These are phyloP conservation scores for Trichoderma arundinaceum DNA, from an alignment of 2,329 filamentous ascomycete species.

Conservation along the genomic window DNA sequence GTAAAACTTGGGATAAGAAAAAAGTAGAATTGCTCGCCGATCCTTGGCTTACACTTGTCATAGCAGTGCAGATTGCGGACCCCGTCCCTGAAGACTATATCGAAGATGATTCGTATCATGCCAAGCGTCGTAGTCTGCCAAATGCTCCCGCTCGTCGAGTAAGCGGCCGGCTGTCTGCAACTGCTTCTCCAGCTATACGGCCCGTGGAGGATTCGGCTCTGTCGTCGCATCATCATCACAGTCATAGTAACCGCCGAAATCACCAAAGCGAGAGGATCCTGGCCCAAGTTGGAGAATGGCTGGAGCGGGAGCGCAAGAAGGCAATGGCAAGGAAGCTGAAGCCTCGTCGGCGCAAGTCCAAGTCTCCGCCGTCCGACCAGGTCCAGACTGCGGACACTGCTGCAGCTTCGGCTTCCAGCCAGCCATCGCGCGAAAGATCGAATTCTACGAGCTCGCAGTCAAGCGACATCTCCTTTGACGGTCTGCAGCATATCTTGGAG, in stretches of 20 bases:
- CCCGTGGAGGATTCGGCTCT: conserved; percentile 40
- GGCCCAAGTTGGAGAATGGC: conserved; percentile 80
- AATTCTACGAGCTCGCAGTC: conserved; percentile 69
- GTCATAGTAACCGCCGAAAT: conserved; percentile 41
- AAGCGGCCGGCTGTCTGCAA: conserved; percentile 50
- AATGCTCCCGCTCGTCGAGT: conserved; percentile 44
- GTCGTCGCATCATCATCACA: conserved; percentile 36
- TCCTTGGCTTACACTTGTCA: conserved; percentile 30
- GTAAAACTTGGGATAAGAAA: neutral
- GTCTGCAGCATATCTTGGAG: conserved; percentile 79
- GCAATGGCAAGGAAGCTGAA: conserved; percentile 57
- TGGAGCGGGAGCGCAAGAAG: conserved; percentile 76
- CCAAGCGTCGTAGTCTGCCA: conserved; percentile 42
- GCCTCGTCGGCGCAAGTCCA: conserved; percentile 51
- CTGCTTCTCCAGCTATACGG: conserved; percentile 42
- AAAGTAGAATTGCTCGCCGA: neutral
- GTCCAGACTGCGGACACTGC: conserved; percentile 33
- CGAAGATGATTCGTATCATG: conserved; percentile 43
- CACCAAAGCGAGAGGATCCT: conserved; percentile 64
- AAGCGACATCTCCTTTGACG: conserved; percentile 76
- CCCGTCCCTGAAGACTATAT: conserved; percentile 46
- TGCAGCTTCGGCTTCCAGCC: neutral
- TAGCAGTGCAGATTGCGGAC: conserved; percentile 65
- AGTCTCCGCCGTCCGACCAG: conserved; percentile 44
- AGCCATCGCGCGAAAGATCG: conserved; percentile 45